Evolutionary conservation across 2,329 filamentous ascomycete species (phyloP).

Genomic region (Colletotrichum lindemuthianum): DNA sequence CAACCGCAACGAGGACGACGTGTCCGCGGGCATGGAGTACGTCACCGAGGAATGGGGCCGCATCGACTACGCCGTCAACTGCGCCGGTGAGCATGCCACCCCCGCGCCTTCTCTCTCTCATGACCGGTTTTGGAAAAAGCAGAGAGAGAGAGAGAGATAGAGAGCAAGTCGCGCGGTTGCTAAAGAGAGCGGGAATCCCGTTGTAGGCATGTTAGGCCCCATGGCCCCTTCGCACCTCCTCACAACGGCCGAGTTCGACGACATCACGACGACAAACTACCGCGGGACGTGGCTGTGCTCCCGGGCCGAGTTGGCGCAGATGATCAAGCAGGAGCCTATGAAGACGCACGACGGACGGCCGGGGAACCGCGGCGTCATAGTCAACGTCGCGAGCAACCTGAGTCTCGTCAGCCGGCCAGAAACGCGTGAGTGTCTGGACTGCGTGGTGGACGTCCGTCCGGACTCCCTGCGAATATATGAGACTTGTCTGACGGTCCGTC

Average conservation of each 20-base stretch:
- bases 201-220: constrained; percentile 49
- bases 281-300: constrained; percentile 57
- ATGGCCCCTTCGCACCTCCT: constrained; percentile 49
- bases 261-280: constrained; percentile 54
- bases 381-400: constrained; percentile 57
- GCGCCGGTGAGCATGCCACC: constrained; percentile 45
- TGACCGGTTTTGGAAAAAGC: too few species aligned
- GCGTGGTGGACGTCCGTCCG: too few species aligned
- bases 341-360: constrained; percentile 55
- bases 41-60: constrained; percentile 48
- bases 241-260: constrained; percentile 51
- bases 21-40: constrained; percentile 46
- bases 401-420: constrained; percentile 53
- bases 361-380: constrained; percentile 52
- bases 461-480: too few species aligned
- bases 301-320: constrained; percentile 52
- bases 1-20: constrained; percentile 46
- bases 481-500: neutral
- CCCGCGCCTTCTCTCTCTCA: neutral
- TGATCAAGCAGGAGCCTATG: constrained; percentile 54
- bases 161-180: neutral
- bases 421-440: constrained; percentile 46
- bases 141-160: neutral
- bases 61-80: constrained; percentile 59
- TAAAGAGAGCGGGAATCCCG: neutral